A percentile compares a stretch with the other conserved stretches of the same genome.
phyloP scores from a whole-genome alignment of 2,329 filamentous ascomycete species.

The Pseudogymnoascus sp. region DNA sequence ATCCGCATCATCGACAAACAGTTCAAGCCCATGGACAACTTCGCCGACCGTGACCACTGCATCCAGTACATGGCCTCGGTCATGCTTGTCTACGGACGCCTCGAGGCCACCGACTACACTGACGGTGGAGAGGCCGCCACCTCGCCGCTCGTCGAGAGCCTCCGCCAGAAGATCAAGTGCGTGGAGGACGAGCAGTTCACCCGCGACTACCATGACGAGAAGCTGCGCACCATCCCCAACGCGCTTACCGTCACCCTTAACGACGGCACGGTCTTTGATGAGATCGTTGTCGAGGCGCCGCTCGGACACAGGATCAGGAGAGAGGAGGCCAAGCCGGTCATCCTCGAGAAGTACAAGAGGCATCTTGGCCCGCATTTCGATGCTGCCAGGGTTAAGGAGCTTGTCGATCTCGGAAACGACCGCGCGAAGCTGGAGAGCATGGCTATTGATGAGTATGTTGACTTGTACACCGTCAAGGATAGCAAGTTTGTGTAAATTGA shows the following conservation, averaged over 20 bases:
- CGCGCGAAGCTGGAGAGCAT: constrained; percentile 67
- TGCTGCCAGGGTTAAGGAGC: constrained; percentile 68
- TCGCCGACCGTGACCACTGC: constrained; percentile 98
- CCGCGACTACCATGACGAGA: constrained; percentile 87
- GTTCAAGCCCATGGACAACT: constrained; percentile 99
- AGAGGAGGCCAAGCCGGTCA: constrained; percentile 96
- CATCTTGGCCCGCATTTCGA: constrained; percentile 81
- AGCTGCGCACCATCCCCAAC: constrained; percentile 93
- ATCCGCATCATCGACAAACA: constrained; percentile 99
- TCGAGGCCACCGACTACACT: constrained; percentile 87
- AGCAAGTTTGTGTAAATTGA: constrained; percentile 47
- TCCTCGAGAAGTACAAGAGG: constrained; percentile 89
- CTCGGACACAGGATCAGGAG: constrained; percentile 84
- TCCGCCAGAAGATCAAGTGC: constrained; percentile 89
- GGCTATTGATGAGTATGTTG: constrained; percentile 88
- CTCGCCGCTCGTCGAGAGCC: constrained; percentile 79
- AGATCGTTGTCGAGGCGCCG: constrained; percentile 88
- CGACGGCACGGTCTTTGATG: constrained; percentile 84
- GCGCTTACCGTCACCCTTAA: constrained; percentile 90
- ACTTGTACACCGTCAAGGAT: constrained; percentile 63
- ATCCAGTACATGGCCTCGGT: constrained; percentile 98
- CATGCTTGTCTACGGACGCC: constrained; percentile 92
- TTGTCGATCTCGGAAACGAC: constrained; percentile 74
- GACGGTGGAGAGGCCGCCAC: constrained; percentile 90
- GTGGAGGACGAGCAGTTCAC: constrained; percentile 96